Base-by-base conservation (phyloP, 345 rosid species). In the Camelina laxa region DNA sequence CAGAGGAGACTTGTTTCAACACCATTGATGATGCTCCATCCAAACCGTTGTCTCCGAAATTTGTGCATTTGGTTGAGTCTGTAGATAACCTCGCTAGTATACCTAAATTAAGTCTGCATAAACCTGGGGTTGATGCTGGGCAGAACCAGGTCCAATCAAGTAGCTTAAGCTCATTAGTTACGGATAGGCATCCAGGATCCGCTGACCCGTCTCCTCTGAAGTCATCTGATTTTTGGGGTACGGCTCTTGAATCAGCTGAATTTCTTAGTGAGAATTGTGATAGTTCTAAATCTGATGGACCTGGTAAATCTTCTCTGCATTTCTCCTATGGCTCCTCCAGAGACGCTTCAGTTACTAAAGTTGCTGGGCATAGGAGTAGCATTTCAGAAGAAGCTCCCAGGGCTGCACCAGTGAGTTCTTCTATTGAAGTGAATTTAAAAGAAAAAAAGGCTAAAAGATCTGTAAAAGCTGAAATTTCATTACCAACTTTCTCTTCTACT, bases 1-100 rank as follows among this genome's bases (percentile, higher is more conserved):
- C 41, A 56, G 81, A 63, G 30, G 85, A 74, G 67, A 73, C 80
- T 38, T 50, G 70, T 36, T 72, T 81, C 62, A 65, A 50, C 69
- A 78, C 68, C 54, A 63, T 83, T 30, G 69, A 82, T 50, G 77
- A 72, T 70, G 88, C 72, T 64, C 75, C 80, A 33, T 74, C 82
- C 56, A 82, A 83, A 68, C 81, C 84, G 17, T 31, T 72, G 42
- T 89, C 95, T 74, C 97, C 96, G 42, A 87, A 88, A 70, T 92
- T 92, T 83, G 82, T 86, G 35, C 75, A 76, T 76, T 84, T 89
- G 90, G 91, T 82, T 55, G 86, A 85, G 65, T 82, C 91, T 55
- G 86, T 86, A 10, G 79, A 79, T 81, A 79, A 74, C 39, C 80
- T 79, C 27, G 74, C 86, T 44, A 71, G 65, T 62, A 17, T 72